phyloP scores from a whole-genome alignment of 2,329 filamentous ascomycete genomes.

The Fusarium xylarioides region DNA sequence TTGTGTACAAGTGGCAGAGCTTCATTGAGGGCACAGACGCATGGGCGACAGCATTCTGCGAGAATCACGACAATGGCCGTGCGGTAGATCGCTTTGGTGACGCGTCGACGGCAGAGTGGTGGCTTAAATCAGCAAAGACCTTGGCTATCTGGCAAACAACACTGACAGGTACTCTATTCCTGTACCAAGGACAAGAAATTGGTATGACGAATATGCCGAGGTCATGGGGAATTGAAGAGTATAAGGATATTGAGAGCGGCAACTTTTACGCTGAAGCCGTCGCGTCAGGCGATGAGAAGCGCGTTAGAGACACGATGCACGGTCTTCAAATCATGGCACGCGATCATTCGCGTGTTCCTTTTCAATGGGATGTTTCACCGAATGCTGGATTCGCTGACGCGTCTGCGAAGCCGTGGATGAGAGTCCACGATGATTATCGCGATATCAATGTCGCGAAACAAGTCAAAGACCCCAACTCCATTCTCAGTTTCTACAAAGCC shows the following conservation, averaged over 20 bases:
- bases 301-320: constrained; percentile 57
- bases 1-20: constrained; percentile 58
- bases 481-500: constrained; percentile 68
- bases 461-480: constrained; percentile 54
- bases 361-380: constrained; percentile 69
- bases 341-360: constrained; percentile 71
- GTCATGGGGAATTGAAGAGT: constrained; percentile 61
- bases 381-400: constrained; percentile 69
- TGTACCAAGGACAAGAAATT: constrained; percentile 70
- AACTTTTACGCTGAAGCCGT: constrained; percentile 61
- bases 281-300: constrained; percentile 47
- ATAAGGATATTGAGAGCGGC: constrained; percentile 62
- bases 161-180: constrained; percentile 63
- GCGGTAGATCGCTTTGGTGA: constrained; percentile 64
- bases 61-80: constrained; percentile 71
- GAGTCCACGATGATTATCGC: constrained; percentile 66
- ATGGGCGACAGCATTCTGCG: constrained; percentile 69
- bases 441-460: constrained; percentile 66
- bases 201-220: constrained; percentile 66
- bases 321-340: constrained; percentile 66
- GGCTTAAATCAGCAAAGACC: constrained; percentile 60
- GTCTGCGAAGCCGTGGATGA: constrained; percentile 69
- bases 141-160: constrained; percentile 60
- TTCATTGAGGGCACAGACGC: constrained; percentile 60
- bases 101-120: constrained; percentile 54